Evolutionary conservation across 768 basidiomycete species (phyloP).

Genomic region (Multifurca ochricompacta): DNA sequence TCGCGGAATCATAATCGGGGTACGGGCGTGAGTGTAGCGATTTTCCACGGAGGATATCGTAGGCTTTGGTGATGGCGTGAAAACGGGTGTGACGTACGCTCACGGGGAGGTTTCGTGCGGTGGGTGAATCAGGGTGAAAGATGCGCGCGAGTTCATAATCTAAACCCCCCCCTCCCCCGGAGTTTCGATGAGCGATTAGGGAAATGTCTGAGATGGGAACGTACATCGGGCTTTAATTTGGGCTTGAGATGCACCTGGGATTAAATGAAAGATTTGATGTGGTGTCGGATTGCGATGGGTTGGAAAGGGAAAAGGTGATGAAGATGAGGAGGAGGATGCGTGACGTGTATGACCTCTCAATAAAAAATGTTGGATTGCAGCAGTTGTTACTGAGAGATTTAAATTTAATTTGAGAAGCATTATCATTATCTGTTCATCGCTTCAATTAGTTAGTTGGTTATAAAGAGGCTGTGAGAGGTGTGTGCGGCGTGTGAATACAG

Average conservation of each 20-base stretch:
- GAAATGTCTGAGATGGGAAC: slow-evolving; percentile 27
- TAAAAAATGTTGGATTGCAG: too few relatives aligned
- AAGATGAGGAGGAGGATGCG: slow-evolving; percentile 16
- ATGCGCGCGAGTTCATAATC: slow-evolving; percentile 68
- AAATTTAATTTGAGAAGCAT: too few relatives aligned
- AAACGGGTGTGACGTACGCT: slow-evolving; percentile 51
- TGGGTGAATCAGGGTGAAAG: slow-evolving; percentile 63
- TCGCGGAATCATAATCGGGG: slow-evolving; percentile 21
- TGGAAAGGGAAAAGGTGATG: slow-evolving; percentile 43
- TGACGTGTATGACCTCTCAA: not conserved
- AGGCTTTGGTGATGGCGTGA: slow-evolving; percentile 56
- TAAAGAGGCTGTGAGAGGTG: too few relatives aligned
- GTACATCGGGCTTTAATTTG: slow-evolving; percentile 64
- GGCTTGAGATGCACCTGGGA: slow-evolving; percentile 42
- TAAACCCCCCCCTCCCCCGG: slow-evolving; percentile 26
- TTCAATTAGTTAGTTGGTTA: too few relatives aligned
- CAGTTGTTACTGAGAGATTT: not conserved
- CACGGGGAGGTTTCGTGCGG: slow-evolving; percentile 35
- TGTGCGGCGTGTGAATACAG: too few relatives aligned
- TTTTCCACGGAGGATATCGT: slow-evolving; percentile 45
- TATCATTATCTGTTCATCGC: too few relatives aligned
- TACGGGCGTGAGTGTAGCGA: slow-evolving; percentile 21
- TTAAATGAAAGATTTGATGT: slow-evolving; percentile 67
- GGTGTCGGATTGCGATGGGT: slow-evolving; percentile 47
- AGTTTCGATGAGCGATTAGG: not conserved